A percentile compares a stretch with the other conserved stretches of the same genome.
phyloP scores from a whole-genome alignment of 2,329 filamentous ascomycete species.

The Scleromitrula shiraiana region DNA sequence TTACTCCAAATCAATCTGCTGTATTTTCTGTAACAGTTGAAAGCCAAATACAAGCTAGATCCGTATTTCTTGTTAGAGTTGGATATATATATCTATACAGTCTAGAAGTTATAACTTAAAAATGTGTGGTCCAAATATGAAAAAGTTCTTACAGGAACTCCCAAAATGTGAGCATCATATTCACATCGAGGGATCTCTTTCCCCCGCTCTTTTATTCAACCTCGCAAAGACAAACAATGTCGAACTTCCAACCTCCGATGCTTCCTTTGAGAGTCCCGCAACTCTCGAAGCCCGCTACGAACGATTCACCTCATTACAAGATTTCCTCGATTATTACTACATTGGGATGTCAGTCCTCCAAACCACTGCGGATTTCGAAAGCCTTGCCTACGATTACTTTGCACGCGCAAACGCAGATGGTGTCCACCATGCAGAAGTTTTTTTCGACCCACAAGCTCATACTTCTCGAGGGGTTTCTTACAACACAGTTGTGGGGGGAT shows the following conservation, averaged over 20 bases:
- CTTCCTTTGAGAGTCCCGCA: conserved; percentile 53
- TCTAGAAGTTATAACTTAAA: conserved; percentile 6
- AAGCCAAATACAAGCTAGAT: too few species aligned
- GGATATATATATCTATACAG: neutral
- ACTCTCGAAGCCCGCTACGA: conserved; percentile 56
- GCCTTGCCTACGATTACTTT: conserved; percentile 66
- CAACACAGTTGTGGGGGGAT: conserved; percentile 55
- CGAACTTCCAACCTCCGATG: conserved; percentile 51
- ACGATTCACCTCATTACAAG: conserved; percentile 61
- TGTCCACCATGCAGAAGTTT: conserved; percentile 67
- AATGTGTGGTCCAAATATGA: conserved; percentile 22
- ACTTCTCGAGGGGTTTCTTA: conserved; percentile 54
- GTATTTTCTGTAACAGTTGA: neutral
- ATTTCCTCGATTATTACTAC: conserved; percentile 75
- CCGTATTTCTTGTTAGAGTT: too few species aligned
- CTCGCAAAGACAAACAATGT: conserved; percentile 62
- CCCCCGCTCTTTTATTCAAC: conserved; percentile 60
- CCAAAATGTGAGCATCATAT: conserved; percentile 80
- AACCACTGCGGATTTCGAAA: conserved; percentile 60
- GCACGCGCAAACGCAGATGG: conserved; percentile 53
- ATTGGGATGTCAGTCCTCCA: conserved; percentile 64
- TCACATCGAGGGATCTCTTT: conserved; percentile 69
- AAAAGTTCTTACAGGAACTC: conserved; percentile 51
- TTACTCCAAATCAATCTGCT: neutral
- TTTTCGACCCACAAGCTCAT: conserved; percentile 77